Evolutionary conservation across 305 asterid genomes (phyloP), one percentile per base, ranked within the genome.

Genomic region (Fraxinus ornus): DNA sequence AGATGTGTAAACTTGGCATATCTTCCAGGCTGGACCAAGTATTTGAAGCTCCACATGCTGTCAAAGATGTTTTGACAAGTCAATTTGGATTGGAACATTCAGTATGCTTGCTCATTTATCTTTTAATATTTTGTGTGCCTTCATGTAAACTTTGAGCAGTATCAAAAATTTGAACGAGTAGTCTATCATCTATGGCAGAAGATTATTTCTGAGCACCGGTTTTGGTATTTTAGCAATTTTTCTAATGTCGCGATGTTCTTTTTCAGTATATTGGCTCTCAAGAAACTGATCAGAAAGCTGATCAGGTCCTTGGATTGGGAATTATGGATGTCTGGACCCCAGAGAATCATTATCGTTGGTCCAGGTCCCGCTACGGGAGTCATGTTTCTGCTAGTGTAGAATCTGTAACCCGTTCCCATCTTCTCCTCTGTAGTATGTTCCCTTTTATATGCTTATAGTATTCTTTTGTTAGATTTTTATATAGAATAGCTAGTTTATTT

Each of bases 31-130:
- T 96, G 81, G 98, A 96, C 85, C 94, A 91, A 85, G 92, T 94
- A 77, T 96, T 96, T 90, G 98, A 94, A 86, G 99, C 99, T 86
- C 99, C 98, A 15, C 62, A 82, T 92, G 97, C 97, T 55, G 97
- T 96, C 90, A 94, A 88, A 87, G 97, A 93, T 85, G 92, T 89
- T 88, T 82, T 96, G 88, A 89, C 89, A 47, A 76, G 92, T 80
- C 99, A 96, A 90, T 96, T 91, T 90, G 82, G 82, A 57, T 86
- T 96, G 92, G 92, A 94, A 70, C 1, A 79, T 49, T 89, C 98
- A 55, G 98, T 94, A 92, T 80, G 95, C 81, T 82, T 81, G 8
- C 85, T 79, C 82, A 77, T 85, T 81, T 83, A 39, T 77, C 84
- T 37, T 66, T 37, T 73, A 4, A 6, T 75, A 68, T 82, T 44